Evolutionary conservation across 1,284 basidiomycete species (phyloP).

Genomic region (Trichosporon sp.): DNA sequence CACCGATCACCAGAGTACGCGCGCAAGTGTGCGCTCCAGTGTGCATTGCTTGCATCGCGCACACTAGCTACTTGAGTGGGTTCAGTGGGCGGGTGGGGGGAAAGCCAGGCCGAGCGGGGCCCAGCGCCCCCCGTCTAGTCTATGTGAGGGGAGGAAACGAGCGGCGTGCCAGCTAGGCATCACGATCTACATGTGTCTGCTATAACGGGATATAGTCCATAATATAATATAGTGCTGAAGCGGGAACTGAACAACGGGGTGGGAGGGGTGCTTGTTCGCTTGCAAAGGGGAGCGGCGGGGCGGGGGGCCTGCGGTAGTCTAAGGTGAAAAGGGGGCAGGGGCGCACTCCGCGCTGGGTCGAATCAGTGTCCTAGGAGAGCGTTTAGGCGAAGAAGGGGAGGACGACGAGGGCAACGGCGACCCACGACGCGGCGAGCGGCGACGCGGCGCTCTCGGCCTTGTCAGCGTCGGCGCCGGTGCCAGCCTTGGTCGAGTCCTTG

Average conservation of each 20-base stretch:
- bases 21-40: neutral
- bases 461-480: neutral
- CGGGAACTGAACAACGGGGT: neutral
- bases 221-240: neutral
- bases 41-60: neutral
- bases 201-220: neutral
- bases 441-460: neutral
- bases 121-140: neutral
- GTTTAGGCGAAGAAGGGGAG: constrained; percentile 1
- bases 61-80: neutral
- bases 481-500: neutral
- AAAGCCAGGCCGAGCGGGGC: too few species aligned
- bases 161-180: neutral
- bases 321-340: neutral
- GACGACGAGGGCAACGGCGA: neutral
- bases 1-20: neutral
- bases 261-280: neutral
- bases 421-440: neutral
- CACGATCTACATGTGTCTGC: constrained; percentile 1
- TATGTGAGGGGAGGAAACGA: neutral
- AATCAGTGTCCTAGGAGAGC: neutral
- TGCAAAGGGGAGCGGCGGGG: neutral
- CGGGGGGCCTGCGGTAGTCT: neutral
- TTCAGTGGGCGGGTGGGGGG: neutral
- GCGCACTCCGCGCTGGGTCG: neutral